Base-by-base conservation (phyloP, 148 eudicot genomes). In the Bassia scoparia region DNA sequence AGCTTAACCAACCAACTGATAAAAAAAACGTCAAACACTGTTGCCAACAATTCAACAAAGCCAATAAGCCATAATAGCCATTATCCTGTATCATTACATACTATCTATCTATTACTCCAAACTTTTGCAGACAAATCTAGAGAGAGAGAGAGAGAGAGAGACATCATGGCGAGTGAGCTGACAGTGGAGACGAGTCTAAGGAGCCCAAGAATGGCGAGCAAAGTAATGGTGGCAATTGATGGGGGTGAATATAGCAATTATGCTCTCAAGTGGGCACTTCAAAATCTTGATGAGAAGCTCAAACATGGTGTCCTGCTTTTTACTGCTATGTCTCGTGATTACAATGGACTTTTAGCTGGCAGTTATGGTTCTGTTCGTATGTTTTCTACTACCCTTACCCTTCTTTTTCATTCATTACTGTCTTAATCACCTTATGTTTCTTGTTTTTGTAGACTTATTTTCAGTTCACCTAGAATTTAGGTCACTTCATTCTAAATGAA, bases 221-320 rank as follows among this genome's bases (percentile, higher is more conserved):
- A 74, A 75, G 78, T 89, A 58, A 86, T 89, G 86, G 77, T 89
- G 35, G 93, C 88, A 7, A 78, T 89, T 1, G 90, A 89, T 67
- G 86, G 82, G 30, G 87, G 90, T 41, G 90, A 85, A n/a, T 71
- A 67, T 70, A 87, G 90, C 44, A 77, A 60, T 54, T 74, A 78
- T 33, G 88, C 90, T 2, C 77, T 89, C 1, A 69, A 80, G n/a
- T 89, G 93, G 93, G 79, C 90, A 12, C 86, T 89, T 3, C 44
- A 81, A 23, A 88, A 81, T 46, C 84, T 86, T 46, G 71, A 33
- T 10, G 56, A 46, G 2, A 24, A 43, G 72, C 3, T 53, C 52
- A 61, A 71, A 82, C 30, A 75, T 53, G 61, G 86, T 18, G 65
- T 90, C 61, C 7, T 86, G 11, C 46, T 90, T 68, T 83, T 86